Conservation (phyloP, 2,329 filamentous ascomycete species). For the Fusarium newnesense region DNA sequence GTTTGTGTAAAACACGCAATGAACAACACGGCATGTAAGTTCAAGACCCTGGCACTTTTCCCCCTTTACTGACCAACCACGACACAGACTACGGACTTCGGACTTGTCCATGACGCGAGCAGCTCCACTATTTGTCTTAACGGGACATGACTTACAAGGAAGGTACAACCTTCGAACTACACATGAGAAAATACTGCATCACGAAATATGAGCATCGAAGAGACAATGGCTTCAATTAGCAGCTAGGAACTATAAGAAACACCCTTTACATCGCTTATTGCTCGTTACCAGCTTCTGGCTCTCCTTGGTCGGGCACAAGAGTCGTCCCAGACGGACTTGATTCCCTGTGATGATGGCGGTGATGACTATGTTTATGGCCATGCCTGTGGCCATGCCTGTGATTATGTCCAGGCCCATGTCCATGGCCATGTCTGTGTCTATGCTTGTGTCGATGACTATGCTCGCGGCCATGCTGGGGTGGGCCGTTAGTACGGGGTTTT, state of each 20-base stretch:
- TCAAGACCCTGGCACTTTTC: slow-evolving; percentile 14
- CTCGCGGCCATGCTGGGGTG: not conserved
- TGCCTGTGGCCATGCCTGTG: not conserved
- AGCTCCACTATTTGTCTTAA: slow-evolving; percentile 34
- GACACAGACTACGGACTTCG: slow-evolving; percentile 24
- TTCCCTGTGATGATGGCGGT: not conserved
- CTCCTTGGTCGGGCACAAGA: not conserved
- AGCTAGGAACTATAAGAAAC: not conserved
- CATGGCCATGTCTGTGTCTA: not conserved
- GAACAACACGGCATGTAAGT: slow-evolving; percentile 6
- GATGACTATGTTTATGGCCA: not conserved
- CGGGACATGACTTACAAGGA: not conserved
- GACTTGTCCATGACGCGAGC: slow-evolving; percentile 35
- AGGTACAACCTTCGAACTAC: slow-evolving; percentile 2
- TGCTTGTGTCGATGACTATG: not conserved
- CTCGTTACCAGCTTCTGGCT: not conserved
- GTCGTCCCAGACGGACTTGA: not conserved
- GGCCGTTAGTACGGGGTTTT: not conserved
- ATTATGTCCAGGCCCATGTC: not conserved
- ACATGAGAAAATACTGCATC: not conserved
- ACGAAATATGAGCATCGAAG: not conserved
- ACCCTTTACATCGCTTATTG: not conserved
- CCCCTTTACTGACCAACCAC: slow-evolving; percentile 11
- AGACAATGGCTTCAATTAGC: not conserved
- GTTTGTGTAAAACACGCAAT: slow-evolving; percentile 20